A percentile compares a stretch with the other conserved stretches of the same genome.
Conservation (phyloP, 2,329 filamentous ascomycete species). For the Aspergillus aculeatus region DNA sequence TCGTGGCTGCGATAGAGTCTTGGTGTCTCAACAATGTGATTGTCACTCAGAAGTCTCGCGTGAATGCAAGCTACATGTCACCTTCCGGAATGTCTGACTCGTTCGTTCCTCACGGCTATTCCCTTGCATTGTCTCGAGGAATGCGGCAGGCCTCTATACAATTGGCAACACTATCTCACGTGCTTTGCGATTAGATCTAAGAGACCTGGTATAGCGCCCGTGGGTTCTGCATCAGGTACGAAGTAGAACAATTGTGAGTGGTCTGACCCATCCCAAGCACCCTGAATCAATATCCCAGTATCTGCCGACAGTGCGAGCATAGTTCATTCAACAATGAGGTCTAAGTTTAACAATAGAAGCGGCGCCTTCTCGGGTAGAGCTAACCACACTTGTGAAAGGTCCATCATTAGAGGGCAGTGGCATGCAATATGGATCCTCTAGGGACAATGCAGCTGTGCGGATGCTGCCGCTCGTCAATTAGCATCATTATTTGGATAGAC, state of each 20-base stretch:
- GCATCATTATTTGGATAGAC: neutral
- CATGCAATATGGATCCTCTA: neutral
- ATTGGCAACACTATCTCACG: neutral
- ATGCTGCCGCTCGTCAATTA: neutral
- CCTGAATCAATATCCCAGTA: neutral
- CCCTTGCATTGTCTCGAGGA: neutral
- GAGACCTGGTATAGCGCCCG: neutral
- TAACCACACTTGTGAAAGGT: too few relatives aligned
- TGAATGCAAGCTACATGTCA: neutral
- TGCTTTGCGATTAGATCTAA: neutral
- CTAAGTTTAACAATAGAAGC: too few relatives aligned
- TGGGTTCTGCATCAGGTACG: neutral
- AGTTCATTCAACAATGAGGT: too few relatives aligned
- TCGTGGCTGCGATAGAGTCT: too few relatives aligned
- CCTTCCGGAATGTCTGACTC: neutral
- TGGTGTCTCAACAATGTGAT: neutral
- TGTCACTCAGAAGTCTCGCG: neutral
- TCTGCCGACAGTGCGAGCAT: neutral
- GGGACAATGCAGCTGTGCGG: neutral
- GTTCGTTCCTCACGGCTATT: neutral
- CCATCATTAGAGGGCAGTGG: neutral
- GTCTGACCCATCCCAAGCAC: too few relatives aligned
- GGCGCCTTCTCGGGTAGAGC: too few relatives aligned
- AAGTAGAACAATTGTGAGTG: neutral
- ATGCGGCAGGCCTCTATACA: neutral